Evolutionary conservation across 2,329 filamentous ascomycete genomes (phyloP).

Genomic region (Diaporthe destruens): DNA sequence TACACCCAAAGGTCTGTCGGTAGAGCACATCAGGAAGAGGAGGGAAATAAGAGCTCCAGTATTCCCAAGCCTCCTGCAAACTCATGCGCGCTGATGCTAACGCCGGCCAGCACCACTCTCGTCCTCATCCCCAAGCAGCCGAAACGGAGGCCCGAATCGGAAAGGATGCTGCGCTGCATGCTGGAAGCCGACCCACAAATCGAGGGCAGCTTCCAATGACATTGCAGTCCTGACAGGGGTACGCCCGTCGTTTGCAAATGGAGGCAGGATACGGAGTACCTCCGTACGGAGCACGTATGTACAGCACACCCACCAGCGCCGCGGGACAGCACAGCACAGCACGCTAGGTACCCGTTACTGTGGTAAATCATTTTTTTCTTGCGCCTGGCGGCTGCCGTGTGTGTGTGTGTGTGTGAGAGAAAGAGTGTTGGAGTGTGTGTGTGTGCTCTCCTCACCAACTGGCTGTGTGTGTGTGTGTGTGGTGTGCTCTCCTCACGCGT

Average conservation of each 20-base stretch:
- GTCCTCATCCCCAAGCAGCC: conserved; percentile 7
- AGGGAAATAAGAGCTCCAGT: conserved; percentile 22
- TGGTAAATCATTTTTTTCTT: conserved; percentile 15
- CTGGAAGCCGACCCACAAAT: conserved; percentile 17
- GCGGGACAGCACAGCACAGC: conserved; percentile 16
- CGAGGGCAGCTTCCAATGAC: conserved; percentile 24
- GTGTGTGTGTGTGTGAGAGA: background rate
- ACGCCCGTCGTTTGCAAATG: conserved; percentile 23
- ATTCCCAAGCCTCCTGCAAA: background rate
- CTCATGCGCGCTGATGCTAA: background rate
- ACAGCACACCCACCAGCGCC: conserved; percentile 14
- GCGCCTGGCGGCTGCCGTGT: background rate
- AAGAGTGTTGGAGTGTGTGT: too few relatives aligned
- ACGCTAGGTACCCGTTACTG: conserved; percentile 1
- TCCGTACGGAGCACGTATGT: background rate
- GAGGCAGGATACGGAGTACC: background rate
- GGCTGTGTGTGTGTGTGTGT: background rate
- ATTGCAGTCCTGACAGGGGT: conserved; percentile 5
- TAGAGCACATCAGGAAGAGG: background rate
- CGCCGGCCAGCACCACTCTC: background rate
- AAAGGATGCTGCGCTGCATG: conserved; percentile 19
- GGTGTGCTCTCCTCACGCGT: conserved; percentile 2
- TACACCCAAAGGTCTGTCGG: background rate
- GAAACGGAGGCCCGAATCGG: conserved; percentile 30
- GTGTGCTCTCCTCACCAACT: background rate